Evolutionary conservation across 2,329 filamentous ascomycete genomes (phyloP), one percentile per base, ranked within the genome.

Genomic region (Stagonosporopsis chrysanthemi): DNA sequence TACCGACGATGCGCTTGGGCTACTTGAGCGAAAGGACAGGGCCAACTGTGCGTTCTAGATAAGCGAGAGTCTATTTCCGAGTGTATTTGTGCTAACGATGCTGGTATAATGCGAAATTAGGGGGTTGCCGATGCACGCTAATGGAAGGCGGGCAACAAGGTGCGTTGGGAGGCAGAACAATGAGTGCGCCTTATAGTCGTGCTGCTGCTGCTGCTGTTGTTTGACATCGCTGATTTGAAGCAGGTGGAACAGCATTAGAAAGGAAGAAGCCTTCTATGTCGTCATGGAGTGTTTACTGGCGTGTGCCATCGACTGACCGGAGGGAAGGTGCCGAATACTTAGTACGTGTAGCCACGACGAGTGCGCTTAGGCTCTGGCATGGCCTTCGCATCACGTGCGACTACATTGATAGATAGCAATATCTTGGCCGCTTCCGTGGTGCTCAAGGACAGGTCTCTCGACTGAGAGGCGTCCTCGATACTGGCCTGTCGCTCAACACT

Each of bases 361-460:
- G 68, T 70, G 22, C 75, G 70, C 56, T 74, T 75, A 15, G 55
- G 42, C 9, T 58, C 50, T 22, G 61, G 65, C 40, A 65, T 56
- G 7, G 72, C 57, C n/a, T 54, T 38, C 15, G 59, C 43, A 41
- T 72, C 72, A 15, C 44, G 36, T 1, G 36, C 26, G 9, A 52
- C 64, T 38, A 61, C 58, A 29, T 66, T 63, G 11, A 79, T 64
- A 40, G 68, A 66, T 47, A 77, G 56, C 54, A 80, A 61, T 46
- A 70, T 58, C 59, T 73, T 61, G 3, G 78, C 78, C 15, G 76
- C 77, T 22, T 72, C 70, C 6, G 75, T 19, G 2, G 11, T 26
- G 4, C 22, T n/a, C 17, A 24, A 1, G 8, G 50, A 26, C 3
- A n/a, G 38, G 8, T n/a, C 14, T 2, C 6, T 12, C 14, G 2